Base-by-base conservation (phyloP, 345 rosid species). In the Syzygium jambos region DNA sequence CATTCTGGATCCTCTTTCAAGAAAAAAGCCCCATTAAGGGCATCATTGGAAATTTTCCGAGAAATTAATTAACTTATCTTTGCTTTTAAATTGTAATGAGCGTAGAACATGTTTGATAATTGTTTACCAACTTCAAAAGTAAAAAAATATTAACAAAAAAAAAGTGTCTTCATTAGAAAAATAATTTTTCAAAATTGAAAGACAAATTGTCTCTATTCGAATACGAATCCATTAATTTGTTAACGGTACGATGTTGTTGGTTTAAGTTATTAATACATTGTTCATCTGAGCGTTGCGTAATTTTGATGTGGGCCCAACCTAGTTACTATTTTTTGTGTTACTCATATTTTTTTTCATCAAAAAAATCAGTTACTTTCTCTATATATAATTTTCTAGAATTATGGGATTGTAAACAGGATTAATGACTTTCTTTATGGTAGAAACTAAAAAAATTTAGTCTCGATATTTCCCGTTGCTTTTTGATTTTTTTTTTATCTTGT, bases 1-100 rank as follows among this genome's bases (percentile, higher is more conserved):
- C 78, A 65, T 0, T 29, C 0, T 7, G 0, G 4, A 65, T 11
- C 9, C 17, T 65, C 19, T 29, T 65, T 29, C 8, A 0, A 15
- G 41, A 8, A 7, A 30, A 29, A 6, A 6, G 10, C 41, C 11
- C 16, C 23, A 65, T 16, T 16, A 65, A 8, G 23, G 22, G 8
- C 0, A 43, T 30, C 34, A 0, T 65, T 30, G 34, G 23, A 68
- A 68, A 0, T 68, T 68, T 68, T 34, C 1, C 1, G 3, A 30
- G 19, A 68, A 30, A 68, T 68, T 4, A 16, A 34, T 68, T 34
- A 17, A 4, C 12, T 68, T 30, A 17, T 34, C 38, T 10, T 30
- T 2, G 2, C 10, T 9, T 19, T 34, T 68, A 17, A 68, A 68
- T 22, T 23, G 2, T 34, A 34, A 34, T 34, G 80, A 34, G 17